Evolutionary conservation across 1,284 basidiomycete genomes (phyloP).

Genomic region (Pulveroboletus sp.): DNA sequence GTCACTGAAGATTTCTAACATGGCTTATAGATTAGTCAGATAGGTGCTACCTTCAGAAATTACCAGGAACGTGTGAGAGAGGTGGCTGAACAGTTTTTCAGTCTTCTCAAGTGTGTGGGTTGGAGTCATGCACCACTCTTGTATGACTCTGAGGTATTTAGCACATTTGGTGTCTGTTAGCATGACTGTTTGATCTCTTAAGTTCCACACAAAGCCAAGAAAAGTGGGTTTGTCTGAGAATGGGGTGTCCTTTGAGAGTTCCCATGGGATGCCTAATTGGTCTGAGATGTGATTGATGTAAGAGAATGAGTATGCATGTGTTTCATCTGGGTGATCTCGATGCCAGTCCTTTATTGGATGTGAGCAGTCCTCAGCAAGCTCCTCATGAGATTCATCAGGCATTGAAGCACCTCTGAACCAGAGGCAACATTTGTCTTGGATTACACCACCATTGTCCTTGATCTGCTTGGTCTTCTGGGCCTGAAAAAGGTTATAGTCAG

Average conservation of each 20-base stretch:
- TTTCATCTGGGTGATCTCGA: accelerated
- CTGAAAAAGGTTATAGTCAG: too few species aligned
- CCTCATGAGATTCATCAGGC: too few species aligned
- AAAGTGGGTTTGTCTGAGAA: background rate
- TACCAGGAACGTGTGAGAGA: slow-evolving; percentile 34
- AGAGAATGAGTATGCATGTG: background rate
- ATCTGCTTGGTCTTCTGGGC: too few species aligned
- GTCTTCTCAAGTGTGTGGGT: slow-evolving; percentile 31
- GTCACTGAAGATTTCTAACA: too few species aligned
- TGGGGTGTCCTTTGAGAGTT: slow-evolving; percentile 12
- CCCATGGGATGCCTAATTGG: slow-evolving; percentile 36
- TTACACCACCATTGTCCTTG: too few species aligned
- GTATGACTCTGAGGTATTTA: background rate
- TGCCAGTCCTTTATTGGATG: background rate
- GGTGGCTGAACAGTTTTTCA: slow-evolving; percentile 38
- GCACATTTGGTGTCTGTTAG: background rate
- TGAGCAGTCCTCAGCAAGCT: slow-evolving; percentile 9
- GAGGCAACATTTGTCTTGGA: too few species aligned
- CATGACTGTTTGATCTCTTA: background rate
- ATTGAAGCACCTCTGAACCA: too few species aligned
- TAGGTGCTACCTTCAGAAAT: slow-evolving; percentile 35
- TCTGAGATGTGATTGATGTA: slow-evolving; percentile 19
- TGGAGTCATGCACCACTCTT: accelerated
- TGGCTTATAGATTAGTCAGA: slow-evolving; percentile 35
- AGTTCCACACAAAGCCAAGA: slow-evolving; percentile 9